Base-by-base conservation (phyloP, 495 filamentous ascomycete species). In the Podospora pseudopauciseta region DNA sequence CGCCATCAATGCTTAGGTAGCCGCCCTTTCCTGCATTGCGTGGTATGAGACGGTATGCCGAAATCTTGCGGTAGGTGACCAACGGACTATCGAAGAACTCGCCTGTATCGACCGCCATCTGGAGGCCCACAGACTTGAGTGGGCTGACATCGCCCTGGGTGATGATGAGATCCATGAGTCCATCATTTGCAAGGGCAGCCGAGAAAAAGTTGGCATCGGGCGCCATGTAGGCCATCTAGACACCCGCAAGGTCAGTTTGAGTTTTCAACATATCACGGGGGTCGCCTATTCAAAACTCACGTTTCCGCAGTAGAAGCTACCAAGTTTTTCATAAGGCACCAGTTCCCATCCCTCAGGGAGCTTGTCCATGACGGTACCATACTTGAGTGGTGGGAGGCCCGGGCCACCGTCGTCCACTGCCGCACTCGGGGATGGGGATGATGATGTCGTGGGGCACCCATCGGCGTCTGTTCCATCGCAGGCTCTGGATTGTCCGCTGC, bases 251-350 rank as follows among this genome's bases (percentile, higher is more conserved):
- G 44, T 30, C 16, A 32, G 59, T 9, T 19, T 26, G 0, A 18
- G 26, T 3, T 18, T 34, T 68, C 9, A 67, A 60, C n/a, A 20
- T 65, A 60, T 18, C n/a, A 27, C 11, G 23, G 27, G 34, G 28
- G 26, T 16, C 30, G 23, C 63, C 28, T 18, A 57, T 1, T 3
- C 53, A 58, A 49, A 63, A 75, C 80, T 73, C 74, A 86, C 86
- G 73, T 97, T 99, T 63, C 95, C 95, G 9, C 89, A 90, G 77
- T 95, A 97, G 80, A 99, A 97, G 75, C 91, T 97, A 6, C 94
- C 93, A 54, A 99, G 80, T 19, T 87, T 91, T 66, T 92, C 88
- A 63, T 89, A 83, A 5, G 91, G 86, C 13, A 90, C 77, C 23
- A 89, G 79, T 63, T 89, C 83, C 91, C 93, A 97, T 44, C 86